Conservation (phyloP, 257 asterid species). For the Fraxinus americana region DNA sequence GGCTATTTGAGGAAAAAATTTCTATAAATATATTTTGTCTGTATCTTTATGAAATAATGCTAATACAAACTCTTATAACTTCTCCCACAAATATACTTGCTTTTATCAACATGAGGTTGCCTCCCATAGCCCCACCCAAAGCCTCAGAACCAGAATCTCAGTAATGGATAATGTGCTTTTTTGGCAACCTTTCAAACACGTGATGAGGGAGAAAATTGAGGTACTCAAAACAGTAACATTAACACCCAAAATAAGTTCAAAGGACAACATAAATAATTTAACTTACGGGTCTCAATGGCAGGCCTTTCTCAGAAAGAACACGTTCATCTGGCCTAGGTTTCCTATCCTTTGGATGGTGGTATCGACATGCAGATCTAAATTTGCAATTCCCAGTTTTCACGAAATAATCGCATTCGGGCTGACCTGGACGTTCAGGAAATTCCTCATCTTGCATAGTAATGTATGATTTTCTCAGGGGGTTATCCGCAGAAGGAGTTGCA, state of each 20-base stretch:
- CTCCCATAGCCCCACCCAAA: neutral
- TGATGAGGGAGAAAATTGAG: neutral
- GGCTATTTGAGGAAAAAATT: neutral
- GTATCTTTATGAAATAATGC: neutral
- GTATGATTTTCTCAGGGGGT: conserved; percentile 6
- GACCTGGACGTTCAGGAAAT: conserved; percentile 59
- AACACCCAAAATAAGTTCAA: conserved; percentile 8
- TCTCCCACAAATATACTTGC: neutral
- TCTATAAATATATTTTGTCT: neutral
- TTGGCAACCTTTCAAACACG: neutral
- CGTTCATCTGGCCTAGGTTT: conserved; percentile 16
- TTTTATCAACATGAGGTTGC: neutral
- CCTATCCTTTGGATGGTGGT: conserved; percentile 51
- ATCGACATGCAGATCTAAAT: conserved; percentile 41
- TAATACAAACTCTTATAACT: neutral
- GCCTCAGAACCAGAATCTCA: neutral
- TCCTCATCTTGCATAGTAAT: conserved; percentile 25
- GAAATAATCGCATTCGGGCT: conserved; percentile 44
- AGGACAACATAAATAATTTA: conserved; percentile 13
- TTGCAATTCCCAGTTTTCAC: conserved; percentile 54
- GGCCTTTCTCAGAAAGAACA: conserved; percentile 48
- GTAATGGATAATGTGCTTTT: neutral
- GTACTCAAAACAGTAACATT: neutral
- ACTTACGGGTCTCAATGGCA: conserved; percentile 65
- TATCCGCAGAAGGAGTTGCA: conserved; percentile 19